Percentiles rank a stretch among this genome's conserved stretches.
These are phyloP conservation scores for Obelidium mucronatum DNA, from an alignment of 192 early-diverging fungal species.

Conservation along the genomic window DNA sequence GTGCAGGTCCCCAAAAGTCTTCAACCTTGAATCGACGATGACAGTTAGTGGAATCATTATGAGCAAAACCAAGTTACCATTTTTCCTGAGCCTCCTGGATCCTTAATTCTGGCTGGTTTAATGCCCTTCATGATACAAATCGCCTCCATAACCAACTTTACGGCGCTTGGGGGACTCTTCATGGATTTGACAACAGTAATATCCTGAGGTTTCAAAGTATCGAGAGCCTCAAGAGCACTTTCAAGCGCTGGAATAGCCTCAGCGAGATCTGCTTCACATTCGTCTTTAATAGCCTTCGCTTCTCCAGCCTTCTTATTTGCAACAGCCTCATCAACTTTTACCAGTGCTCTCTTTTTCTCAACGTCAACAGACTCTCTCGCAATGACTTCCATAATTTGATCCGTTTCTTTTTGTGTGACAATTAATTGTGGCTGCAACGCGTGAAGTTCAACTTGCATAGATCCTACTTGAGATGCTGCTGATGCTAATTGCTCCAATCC, in stretches of 20 bases:
- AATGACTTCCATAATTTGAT: conserved; percentile 64
- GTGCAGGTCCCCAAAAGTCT: conserved; percentile 66
- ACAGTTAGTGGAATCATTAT: neutral
- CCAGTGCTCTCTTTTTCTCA: conserved; percentile 62
- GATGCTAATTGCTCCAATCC: conserved; percentile 64
- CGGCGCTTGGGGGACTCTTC: conserved; percentile 66
- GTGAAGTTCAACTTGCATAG: conserved; percentile 64
- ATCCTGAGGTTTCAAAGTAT: conserved; percentile 65
- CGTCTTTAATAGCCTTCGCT: conserved; percentile 68
- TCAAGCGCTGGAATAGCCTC: conserved; percentile 68
- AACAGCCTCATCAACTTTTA: conserved; percentile 63
- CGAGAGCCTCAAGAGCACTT: conserved; percentile 61
- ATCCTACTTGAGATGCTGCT: conserved; percentile 60
- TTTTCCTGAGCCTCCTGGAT: conserved; percentile 67
- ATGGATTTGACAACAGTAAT: conserved; percentile 66
- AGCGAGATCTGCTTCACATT: conserved; percentile 66
- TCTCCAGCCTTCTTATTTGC: conserved; percentile 66
- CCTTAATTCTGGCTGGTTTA: conserved; percentile 67
- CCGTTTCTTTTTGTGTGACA: conserved; percentile 61
- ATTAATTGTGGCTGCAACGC: conserved; percentile 65
- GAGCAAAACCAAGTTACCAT: conserved; percentile 38
- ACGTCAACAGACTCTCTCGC: conserved; percentile 61
- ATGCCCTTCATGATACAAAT: conserved; percentile 68
- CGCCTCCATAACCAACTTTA: conserved; percentile 69
- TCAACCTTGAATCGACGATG: conserved; percentile 46